phyloP scores from a whole-genome alignment of 106 monocot genomes.

The Allium sativum region DNA sequence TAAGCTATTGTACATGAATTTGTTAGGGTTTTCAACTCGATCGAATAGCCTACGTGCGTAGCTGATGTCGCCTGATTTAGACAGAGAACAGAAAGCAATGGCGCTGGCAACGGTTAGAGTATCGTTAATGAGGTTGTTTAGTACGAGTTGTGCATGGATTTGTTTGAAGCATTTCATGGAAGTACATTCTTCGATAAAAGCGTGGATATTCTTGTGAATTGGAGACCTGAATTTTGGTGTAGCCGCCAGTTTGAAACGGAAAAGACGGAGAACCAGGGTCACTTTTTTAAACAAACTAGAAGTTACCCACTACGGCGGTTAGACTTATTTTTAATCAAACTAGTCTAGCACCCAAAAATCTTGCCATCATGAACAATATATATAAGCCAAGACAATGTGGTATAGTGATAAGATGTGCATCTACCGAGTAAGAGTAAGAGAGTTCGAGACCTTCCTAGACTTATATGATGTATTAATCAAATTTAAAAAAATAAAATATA shows the following conservation, averaged over 20 bases:
- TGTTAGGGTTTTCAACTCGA: conserved; percentile 21
- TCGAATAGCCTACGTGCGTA: conserved; percentile 41
- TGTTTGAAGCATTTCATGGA: conserved; percentile 14
- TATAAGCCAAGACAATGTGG: too few relatives aligned
- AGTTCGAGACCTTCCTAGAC: too few relatives aligned
- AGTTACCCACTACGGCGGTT: too few relatives aligned
- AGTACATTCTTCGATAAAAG: conserved; percentile 14
- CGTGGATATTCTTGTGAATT: conserved; percentile 8
- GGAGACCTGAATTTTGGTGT: conserved; percentile 4
- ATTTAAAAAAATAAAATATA: too few relatives aligned
- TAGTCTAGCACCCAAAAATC: too few relatives aligned
- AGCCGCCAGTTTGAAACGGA: conserved; percentile 6
- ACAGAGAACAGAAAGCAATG: conserved; percentile 38
- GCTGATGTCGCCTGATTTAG: conserved; percentile 19
- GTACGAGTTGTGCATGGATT: conserved; percentile 19
- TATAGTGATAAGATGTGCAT: too few relatives aligned
- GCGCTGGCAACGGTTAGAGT: conserved; percentile 24
- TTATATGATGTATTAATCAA: too few relatives aligned
- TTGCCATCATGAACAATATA: too few relatives aligned
- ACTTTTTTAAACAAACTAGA: too few relatives aligned
- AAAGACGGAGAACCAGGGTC: not conserved
- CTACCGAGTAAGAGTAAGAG: too few relatives aligned
- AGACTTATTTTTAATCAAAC: too few relatives aligned
- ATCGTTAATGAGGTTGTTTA: conserved; percentile 17
- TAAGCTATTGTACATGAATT: conserved; percentile 54